Percentiles rank a stretch among this genome's conserved stretches.
Conservation (phyloP, 768 basidiomycete genomes). For the Lactifluus piperatus region DNA sequence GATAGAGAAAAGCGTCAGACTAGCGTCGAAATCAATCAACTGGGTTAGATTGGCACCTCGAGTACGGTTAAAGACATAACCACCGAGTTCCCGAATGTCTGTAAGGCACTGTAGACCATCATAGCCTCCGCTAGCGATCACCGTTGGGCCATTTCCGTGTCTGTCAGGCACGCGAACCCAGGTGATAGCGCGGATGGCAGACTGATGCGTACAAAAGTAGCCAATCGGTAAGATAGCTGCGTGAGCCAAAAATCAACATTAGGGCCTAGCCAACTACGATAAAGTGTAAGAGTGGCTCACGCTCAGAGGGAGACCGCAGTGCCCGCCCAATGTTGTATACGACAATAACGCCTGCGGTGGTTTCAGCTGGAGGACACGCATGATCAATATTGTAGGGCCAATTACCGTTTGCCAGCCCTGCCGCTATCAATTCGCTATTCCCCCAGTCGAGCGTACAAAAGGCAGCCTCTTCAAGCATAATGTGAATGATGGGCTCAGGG, state of each 20-base stretch:
- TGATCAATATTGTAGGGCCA: neutral
- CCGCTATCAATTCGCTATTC: slow-evolving; percentile 72
- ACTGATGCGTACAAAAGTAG: slow-evolving; percentile 68
- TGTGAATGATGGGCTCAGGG: slow-evolving; percentile 55
- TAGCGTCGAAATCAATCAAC: neutral
- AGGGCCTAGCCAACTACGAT: neutral
- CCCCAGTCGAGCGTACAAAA: slow-evolving; percentile 86
- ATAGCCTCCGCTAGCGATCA: slow-evolving; percentile 70
- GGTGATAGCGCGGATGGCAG: slow-evolving; percentile 63
- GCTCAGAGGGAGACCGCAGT: slow-evolving; percentile 10
- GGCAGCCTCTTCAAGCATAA: slow-evolving; percentile 68
- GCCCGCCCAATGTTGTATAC: slow-evolving; percentile 42
- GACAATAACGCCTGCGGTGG: slow-evolving; percentile 40
- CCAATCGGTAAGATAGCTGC: slow-evolving; percentile 53
- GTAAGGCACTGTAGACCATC: slow-evolving; percentile 71
- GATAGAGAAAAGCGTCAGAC: neutral
- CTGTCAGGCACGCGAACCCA: slow-evolving; percentile 67
- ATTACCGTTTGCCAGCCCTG: slow-evolving; percentile 78
- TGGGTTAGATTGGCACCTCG: slow-evolving; percentile 42
- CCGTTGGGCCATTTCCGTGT: slow-evolving; percentile 50
- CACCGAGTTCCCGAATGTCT: slow-evolving; percentile 64
- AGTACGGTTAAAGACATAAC: slow-evolving; percentile 66
- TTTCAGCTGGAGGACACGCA: neutral
- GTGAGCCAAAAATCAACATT: neutral
- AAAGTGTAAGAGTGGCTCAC: neutral